Evolutionary conservation across 306 rosid species (phyloP), one percentile per base, ranked within the genome.

Genomic region (Cicer arietinum): DNA sequence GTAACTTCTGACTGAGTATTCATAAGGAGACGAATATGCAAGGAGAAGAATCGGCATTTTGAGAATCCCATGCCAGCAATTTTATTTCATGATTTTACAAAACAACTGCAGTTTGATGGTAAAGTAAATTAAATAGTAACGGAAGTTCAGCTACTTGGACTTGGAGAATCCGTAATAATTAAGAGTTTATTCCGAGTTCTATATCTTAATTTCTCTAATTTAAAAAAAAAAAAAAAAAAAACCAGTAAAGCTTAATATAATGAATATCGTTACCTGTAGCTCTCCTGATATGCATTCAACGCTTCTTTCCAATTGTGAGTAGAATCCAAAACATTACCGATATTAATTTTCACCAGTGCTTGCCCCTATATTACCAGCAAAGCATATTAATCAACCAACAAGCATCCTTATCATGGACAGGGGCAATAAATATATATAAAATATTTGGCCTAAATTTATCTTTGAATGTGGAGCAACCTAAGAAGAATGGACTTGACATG

Each of bases 311-410:
- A 90, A 73, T 87, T 67, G 50, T 83, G 84, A 80, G 77, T 82
- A 86, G 86, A 87, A 84, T 94, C 97, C 83, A 87, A 87, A 82
- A 91, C 88, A 77, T 86, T 81, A 48, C 97, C 98, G 37, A 91
- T 87, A 66, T 88, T 84, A 53, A 82, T 85, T 82, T 91, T 88
- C 70, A 86, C 84, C 7, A 87, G 66, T 66, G 96, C 97, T 83
- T 91, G 96, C 42, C 97, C 97, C 97, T 94, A 78, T 65, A 66
- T 80, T 62, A 82, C 57, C 69, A 70, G 65, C 13, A 71, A 79
- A 63, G 78, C 47, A 71, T 78, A 74, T 74, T 80, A 79, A 83
- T 75, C 41, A 77, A 73, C 71, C 57, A 56, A 69, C 62, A 61
- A 73, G 58, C 68, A 85, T 18, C 35, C 78, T 39, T 53, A 45